Evolutionary conservation across 805 yeast species (phyloP), one percentile per base, ranked within the genome.

Genomic region (Myxozyma vanderwaltii): DNA sequence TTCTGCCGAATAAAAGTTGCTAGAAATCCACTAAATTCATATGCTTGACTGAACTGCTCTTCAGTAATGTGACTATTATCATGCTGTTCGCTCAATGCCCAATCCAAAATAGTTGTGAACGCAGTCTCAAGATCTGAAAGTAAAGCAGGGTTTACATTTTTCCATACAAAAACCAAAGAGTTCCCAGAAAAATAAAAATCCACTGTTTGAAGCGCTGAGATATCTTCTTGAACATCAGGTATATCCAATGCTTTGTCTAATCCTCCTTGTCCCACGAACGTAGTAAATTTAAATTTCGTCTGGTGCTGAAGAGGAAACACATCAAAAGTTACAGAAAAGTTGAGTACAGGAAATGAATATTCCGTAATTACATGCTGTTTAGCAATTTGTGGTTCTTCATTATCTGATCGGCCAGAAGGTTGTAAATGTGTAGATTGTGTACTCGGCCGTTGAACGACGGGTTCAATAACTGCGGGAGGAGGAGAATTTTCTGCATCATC

Each of bases 241-340:
- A 49, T 56, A 24, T 49, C 21, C 15, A 63, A 45, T 6, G 62
- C 59, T 2, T 45, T 35, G 24, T 52, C 48, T 10, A 64, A 38
- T 13, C 41, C 55, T 13, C 62, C 58, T 23, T 51, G 45, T 21
- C 67, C 67, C 4, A 63, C 41, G 23, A 64, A 57, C 3, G 67
- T 58, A 12, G 58, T 26, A 3, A 47, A n/a, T 19, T 26, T 24
- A 21, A 64, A 60, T 17, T 49, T 51, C 5, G 63, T 61, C 10
- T 29, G 52, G 17, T 46, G 29, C 6, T 57, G 55, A 19, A 64
- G 39, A 3, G 67, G 67, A 8, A 51, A 45, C 24, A 63, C 53
- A 26, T 57, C 67, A 39, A 64, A 64, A 13, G 66, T 58, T 8
- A 39, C 56, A 7, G 67, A 59, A 45, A 54, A 64, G 23, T 57